Evolutionary conservation across 352 stramenopile genomes (phyloP).

Genomic region (Blastocystis sp.): DNA sequence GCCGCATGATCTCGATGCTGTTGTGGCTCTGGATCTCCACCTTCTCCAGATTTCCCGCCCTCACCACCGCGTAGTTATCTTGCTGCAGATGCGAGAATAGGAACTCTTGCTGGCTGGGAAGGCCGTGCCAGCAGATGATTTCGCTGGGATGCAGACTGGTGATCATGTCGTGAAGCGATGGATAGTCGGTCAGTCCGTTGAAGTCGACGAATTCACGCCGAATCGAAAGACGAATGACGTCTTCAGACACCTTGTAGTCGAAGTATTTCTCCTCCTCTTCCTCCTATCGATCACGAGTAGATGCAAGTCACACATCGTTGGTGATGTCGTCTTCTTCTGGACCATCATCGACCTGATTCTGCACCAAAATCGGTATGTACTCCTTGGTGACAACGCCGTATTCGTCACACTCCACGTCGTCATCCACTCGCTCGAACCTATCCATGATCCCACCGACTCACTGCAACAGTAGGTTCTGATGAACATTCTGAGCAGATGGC

Average conservation of each 20-base stretch:
- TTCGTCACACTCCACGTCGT: slow-evolving; percentile 18
- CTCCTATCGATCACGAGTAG: background rate
- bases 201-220: slow-evolving; percentile 24
- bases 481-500: background rate
- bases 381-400: slow-evolving; percentile 11
- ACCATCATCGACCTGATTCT: background rate
- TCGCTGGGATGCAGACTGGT: background rate
- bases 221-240: background rate
- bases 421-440: slow-evolving; percentile 1
- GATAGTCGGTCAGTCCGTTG: slow-evolving; percentile 22
- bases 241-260: background rate
- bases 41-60: background rate
- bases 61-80: background rate
- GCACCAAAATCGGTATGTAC: background rate
- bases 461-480: background rate
- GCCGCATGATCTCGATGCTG: background rate
- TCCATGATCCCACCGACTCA: background rate
- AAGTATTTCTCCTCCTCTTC: slow-evolving; percentile 9
- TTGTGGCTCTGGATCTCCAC: slow-evolving; percentile 9
- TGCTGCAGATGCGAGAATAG: background rate
- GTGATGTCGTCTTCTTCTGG: slow-evolving; percentile 2
- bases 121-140: slow-evolving; percentile 27
- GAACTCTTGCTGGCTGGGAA: background rate
- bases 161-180: background rate
- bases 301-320: background rate